These are phyloP conservation scores for Aspergillus sojae DNA, from an alignment of 2,329 filamentous ascomycete genomes.

Conservation along the genomic window DNA sequence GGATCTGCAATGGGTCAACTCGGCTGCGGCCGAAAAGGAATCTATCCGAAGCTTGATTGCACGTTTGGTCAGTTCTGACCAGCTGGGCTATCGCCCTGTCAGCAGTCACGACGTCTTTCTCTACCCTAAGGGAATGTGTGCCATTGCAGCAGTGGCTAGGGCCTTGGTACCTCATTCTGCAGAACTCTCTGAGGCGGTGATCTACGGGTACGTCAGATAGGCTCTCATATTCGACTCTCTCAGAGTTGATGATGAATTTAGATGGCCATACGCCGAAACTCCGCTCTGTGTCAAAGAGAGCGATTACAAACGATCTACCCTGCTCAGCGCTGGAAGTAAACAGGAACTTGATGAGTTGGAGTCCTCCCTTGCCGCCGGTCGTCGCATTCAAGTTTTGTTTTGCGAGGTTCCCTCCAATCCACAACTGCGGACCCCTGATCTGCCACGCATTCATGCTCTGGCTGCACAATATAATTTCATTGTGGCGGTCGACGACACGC, in stretches of 20 bases:
- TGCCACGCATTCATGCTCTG: conserved; percentile 43
- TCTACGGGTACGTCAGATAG: conserved; percentile 9
- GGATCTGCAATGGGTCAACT: conserved; percentile 1
- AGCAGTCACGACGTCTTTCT: conserved; percentile 7
- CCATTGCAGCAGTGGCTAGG: conserved; percentile 7
- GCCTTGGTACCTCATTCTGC: background rate
- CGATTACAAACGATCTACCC: conserved; percentile 5
- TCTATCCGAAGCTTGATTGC: background rate
- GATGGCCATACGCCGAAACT: conserved; percentile 11
- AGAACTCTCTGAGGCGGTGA: conserved; percentile 4
- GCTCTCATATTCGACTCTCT: background rate
- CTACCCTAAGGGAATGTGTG: conserved; percentile 10
- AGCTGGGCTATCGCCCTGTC: background rate
- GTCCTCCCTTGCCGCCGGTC: conserved; percentile 12
- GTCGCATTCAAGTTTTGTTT: conserved; percentile 43
- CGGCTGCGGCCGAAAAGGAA: conserved; percentile 5
- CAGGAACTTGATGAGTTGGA: conserved; percentile 21
- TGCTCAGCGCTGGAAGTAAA: conserved; percentile 13
- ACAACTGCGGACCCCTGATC: conserved; percentile 46
- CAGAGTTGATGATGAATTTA: background rate
- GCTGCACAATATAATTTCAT: conserved; percentile 42
- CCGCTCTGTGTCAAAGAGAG: background rate
- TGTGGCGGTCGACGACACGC: conserved; percentile 43
- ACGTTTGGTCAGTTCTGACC: background rate
- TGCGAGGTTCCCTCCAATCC: conserved; percentile 57